Evolutionary conservation across 306 rosid genomes (phyloP), one percentile per base, ranked within the genome.

Genomic region (Mimosa pudica): DNA sequence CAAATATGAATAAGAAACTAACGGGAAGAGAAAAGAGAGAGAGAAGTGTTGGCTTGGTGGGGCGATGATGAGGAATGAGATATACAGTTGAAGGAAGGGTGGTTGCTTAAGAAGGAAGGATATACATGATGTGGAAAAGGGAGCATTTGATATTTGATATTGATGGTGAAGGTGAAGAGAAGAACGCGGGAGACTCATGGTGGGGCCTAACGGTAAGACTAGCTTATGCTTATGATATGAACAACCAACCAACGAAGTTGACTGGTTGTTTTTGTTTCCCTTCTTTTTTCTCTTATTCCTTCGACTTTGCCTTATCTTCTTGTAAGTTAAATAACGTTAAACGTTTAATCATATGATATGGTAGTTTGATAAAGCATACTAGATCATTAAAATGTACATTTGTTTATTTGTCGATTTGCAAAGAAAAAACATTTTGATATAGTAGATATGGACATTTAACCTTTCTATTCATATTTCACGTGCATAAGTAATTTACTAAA

Each of bases 11-110:
- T 14, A 32, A 47, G 20, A 44, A 47, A n/a, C n/a, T n/a, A n/a
- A n/a, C 6, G 2, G 41, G 7, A 42, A 55, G 67, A 7, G n/a
- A 57, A 64, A 75, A 60, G 13, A 1, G 33, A 36, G 18, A 70
- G 20, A 33, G 69, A 65, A n/a, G n/a, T n/a, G n/a, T n/a, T n/a
- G n/a, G n/a, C n/a, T n/a, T n/a, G n/a, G n/a, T n/a, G n/a, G n/a
- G n/a, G n/a, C n/a, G n/a, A n/a, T n/a, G 77, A 73, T 17, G 67
- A 74, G 70, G 77, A 68, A 60, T 30, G 11, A 7, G 1, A 48
- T 24, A 11, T 0, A 2, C 2, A 38, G 6, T 17, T 24, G 18
- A 4, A 54, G 18, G 42, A 38, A 38, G 42, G 42, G 42, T 38
- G 42, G 42, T 38, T 38, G 42, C 42, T 38, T 38, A 38, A 72